These are phyloP conservation scores for Barbarea vulgaris DNA, from an alignment of 345 rosid species.

Conservation along the genomic window DNA sequence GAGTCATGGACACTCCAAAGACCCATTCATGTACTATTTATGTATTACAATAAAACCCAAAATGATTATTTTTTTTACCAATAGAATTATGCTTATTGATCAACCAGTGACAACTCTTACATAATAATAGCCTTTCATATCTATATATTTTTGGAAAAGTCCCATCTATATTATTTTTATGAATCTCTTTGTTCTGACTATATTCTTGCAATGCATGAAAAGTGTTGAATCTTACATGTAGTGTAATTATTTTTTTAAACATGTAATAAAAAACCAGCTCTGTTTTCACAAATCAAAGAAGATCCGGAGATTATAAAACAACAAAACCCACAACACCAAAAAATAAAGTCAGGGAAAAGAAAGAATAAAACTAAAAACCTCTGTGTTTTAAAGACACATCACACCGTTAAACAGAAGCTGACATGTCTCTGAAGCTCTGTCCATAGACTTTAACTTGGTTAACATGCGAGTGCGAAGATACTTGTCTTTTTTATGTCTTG, in stretches of 20 bases:
- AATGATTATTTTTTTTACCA: background rate
- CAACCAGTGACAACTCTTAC: background rate
- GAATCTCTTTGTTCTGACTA: background rate
- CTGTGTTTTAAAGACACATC: background rate
- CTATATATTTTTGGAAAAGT: background rate
- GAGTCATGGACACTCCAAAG: conserved; percentile 22
- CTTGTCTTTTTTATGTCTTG: background rate
- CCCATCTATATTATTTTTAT: background rate
- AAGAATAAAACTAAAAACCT: background rate
- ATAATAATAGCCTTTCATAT: background rate
- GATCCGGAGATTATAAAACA: background rate
- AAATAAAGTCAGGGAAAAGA: background rate
- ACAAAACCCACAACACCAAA: conserved; percentile 1
- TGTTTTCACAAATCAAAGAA: background rate
- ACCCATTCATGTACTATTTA: conserved; percentile 12
- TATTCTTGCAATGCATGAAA: conserved; percentile 8
- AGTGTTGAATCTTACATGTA: background rate
- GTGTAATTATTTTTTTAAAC: background rate
- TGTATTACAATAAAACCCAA: background rate
- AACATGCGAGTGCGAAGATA: background rate
- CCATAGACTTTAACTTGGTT: conserved; percentile 1
- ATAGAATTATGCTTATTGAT: background rate
- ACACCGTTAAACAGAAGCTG: background rate
- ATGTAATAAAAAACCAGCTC: background rate
- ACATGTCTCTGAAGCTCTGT: conserved; percentile 22